Evolutionary conservation across 1,139 yeast genomes (phyloP).

Genomic region (Pichia sp.): DNA sequence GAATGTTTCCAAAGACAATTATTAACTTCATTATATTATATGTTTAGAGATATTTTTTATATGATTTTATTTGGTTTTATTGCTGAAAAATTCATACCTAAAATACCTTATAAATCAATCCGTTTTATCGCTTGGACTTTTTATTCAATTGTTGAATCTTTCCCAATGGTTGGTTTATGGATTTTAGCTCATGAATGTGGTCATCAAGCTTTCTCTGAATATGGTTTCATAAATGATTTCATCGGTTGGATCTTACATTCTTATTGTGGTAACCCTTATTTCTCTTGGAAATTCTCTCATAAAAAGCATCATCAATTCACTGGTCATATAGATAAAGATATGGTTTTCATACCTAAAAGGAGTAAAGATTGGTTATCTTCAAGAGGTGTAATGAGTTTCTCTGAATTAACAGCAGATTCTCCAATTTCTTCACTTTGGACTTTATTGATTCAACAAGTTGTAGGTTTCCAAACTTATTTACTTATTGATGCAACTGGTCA

Average conservation of each 20-base stretch:
- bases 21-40: constrained; percentile 51
- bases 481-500: constrained; percentile 75
- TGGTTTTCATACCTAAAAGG: constrained; percentile 67
- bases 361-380: constrained; percentile 45
- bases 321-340: constrained; percentile 72
- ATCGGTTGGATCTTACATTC: constrained; percentile 84
- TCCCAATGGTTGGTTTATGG: constrained; percentile 75
- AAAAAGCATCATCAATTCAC: constrained; percentile 86
- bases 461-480: constrained; percentile 67
- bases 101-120: constrained; percentile 34
- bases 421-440: constrained; percentile 55
- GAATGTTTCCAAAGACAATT: constrained; percentile 67
- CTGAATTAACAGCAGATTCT: constrained; percentile 64
- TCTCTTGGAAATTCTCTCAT: constrained; percentile 80
- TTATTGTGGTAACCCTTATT: constrained; percentile 71
- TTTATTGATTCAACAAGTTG: constrained; percentile 62
- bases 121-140: constrained; percentile 53
- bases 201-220: constrained; percentile 76
- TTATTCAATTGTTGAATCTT: constrained; percentile 33
- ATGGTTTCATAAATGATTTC: constrained; percentile 58
- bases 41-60: constrained; percentile 53
- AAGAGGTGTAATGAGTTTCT: constrained; percentile 35
- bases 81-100: constrained; percentile 49
- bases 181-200: constrained; percentile 89
- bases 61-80: constrained; percentile 44